Conservation (phyloP, 139 green algal species). For the Chlamydomonas sp. region DNA sequence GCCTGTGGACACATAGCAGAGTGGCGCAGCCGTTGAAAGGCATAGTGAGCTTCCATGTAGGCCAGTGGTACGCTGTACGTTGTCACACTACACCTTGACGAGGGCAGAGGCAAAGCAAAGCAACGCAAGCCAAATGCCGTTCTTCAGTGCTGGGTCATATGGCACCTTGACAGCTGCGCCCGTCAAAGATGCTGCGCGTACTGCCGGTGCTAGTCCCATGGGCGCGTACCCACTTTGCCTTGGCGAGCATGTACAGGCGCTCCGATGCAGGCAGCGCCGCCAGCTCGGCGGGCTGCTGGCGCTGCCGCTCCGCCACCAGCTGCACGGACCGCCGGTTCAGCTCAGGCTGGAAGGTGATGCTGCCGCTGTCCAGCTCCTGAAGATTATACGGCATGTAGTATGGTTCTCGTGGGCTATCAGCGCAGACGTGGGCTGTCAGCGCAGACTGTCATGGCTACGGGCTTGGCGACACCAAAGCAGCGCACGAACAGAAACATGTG, state of each 20-base stretch:
- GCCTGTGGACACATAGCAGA: background rate
- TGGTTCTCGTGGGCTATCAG: background rate
- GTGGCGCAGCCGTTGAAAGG: no score
- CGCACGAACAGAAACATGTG: no score
- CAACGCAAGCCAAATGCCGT: no score
- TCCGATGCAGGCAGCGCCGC: slow-evolving; percentile 38
- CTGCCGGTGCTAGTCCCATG: no score
- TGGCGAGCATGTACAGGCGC: slow-evolving; percentile 26
- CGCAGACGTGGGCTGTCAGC: no score
- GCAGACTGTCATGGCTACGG: no score
- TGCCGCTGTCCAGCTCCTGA: slow-evolving; percentile 40
- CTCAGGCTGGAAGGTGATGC: slow-evolving; percentile 40
- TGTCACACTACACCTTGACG: no score
- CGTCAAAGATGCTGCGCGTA: background rate
- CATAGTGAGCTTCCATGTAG: no score
- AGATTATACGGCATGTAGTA: background rate
- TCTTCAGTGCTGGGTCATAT: background rate
- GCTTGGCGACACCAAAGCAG: no score
- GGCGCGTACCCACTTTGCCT: background rate
- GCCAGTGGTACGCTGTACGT: no score
- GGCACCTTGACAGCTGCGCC: background rate
- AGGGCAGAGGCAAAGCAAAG: no score
- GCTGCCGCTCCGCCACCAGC: slow-evolving; percentile 36
- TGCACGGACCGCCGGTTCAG: slow-evolving; percentile 33
- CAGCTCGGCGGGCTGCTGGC: slow-evolving; percentile 23